Base-by-base conservation (phyloP, 2,329 filamentous ascomycete genomes). In the Metarhizium album region DNA sequence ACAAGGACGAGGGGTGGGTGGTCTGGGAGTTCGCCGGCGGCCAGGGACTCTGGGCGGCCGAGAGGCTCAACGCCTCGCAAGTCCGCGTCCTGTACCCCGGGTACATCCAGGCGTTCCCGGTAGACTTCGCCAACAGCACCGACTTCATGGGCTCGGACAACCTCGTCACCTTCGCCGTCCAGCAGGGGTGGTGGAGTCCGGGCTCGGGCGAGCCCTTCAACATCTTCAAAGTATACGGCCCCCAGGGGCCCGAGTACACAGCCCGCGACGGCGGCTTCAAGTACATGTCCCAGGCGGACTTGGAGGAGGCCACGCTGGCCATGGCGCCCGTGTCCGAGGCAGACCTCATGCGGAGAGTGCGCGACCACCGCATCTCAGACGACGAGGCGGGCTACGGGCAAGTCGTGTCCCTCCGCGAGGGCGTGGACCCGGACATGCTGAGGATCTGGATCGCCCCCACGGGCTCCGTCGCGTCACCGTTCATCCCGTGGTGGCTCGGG, bases 271-370 rank as follows among this genome's bases (percentile, higher is more conserved):
- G 60, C 16, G 60, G 60, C 24, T 62, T 60, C 57, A 61, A 61
- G 54, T 62, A 61, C 57, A 62, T 62, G 60, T 60, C 60, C n/a
- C 60, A 59, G 31, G 56, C 57, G 11, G 51, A 48, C 8, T 55
- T 62, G 3, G 60, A 62, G 35, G 43, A 59, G 6, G 60, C 56
- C 27, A 62, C 59, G 2, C 54, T 54, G 13, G 72, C 68, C 16
- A 74, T 73, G 60, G 67, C 65, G 1, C 74, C 75, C 0, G 60
- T 77, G n/a, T 74, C 72, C 0, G 75, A 78, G 52, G 60, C 62
- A 18, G 72, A 76, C 52, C 62, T 77, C 2, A 71, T 72, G 56
- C 65, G 67, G 52, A 56, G 59, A 24, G 60, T 62, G 14, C 60
- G 60, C 38, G 60, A 62, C 47, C 56, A 46, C 27, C 59, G 60